Evolutionary conservation across 352 stramenopile genomes (phyloP), one percentile per base, ranked within the genome.

Genomic region (Pythium oligandrum): DNA sequence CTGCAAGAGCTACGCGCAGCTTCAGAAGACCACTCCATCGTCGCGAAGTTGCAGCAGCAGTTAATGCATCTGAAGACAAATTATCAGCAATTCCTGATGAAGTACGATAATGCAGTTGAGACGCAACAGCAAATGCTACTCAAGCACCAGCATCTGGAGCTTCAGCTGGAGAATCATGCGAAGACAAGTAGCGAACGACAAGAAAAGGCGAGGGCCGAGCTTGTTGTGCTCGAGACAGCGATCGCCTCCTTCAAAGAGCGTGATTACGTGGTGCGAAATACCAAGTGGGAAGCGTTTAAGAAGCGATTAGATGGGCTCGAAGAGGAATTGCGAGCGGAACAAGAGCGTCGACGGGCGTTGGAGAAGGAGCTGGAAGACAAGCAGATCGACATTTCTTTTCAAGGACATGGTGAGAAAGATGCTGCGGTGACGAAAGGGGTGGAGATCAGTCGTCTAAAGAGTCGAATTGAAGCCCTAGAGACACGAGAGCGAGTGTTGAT

Each of bases 21-120:
- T 0, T 92, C 72, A 2, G 91, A 97, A 57, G 93, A 98, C 61
- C 87, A 97, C 42, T 75, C 86, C 3, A 73, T 97, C 35, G 93
- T 98, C 38, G 92, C 86, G 1, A 68, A 81, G 50, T 66, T 98
- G 9, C 93, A 98, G 61, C 76, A 91, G 34, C 79, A 97, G 58
- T 64, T 98, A 11, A 76, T 93, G 58, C 73, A 91, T n/a, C 83
- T 95, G n/a, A 95, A 90, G 54, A 42, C 66, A 3, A 86, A 72
- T 10, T 94, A 90, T 61, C 83, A 94, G 57, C 75, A 87, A n/a
- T 92, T 90, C n/a, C 37, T 82, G 0, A 45, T 71, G 34, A 81
- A 86, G 35, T 90, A 90, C 53, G 78, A 93, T 8, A 44, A 73
- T 7, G 61, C 75, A 4, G 58, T 72, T 0, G 71, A 80, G 36